A percentile compares a stretch with the other conserved stretches of the same genome.
These are phyloP conservation scores for Phytophthora sansomeana DNA, from an alignment of 352 stramenopile species.

Conservation along the genomic window DNA sequence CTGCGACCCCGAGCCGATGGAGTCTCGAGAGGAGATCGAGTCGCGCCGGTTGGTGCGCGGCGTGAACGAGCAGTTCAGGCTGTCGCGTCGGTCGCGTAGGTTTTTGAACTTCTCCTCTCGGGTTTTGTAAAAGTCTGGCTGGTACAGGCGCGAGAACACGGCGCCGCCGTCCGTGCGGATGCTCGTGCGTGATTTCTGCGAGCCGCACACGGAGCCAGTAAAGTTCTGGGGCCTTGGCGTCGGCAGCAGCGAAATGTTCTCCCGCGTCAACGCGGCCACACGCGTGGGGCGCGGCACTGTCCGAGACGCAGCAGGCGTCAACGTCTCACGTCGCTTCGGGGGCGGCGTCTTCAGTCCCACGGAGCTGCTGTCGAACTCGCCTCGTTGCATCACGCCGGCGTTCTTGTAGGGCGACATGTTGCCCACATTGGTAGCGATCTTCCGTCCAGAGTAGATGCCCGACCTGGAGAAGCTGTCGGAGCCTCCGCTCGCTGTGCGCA, in stretches of 20 bases:
- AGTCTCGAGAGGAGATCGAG: slow-evolving; percentile 74
- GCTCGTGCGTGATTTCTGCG: slow-evolving; percentile 77
- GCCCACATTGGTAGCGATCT: slow-evolving; percentile 32
- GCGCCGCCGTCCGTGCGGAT: slow-evolving; percentile 80
- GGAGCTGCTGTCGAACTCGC: slow-evolving; percentile 23
- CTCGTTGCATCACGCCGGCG: slow-evolving; percentile 17
- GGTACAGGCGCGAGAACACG: slow-evolving; percentile 85
- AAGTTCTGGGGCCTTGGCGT: slow-evolving; percentile 52
- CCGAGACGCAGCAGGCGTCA: slow-evolving; percentile 22
- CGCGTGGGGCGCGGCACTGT: slow-evolving; percentile 49
- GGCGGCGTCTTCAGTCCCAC: slow-evolving; percentile 48
- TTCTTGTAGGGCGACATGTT: slow-evolving; percentile 46
- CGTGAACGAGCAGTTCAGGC: slow-evolving; percentile 67
- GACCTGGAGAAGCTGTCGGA: slow-evolving; percentile 36
- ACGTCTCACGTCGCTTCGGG: slow-evolving; percentile 28
- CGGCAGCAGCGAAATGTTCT: slow-evolving; percentile 83
- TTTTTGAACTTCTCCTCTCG: slow-evolving; percentile 73
- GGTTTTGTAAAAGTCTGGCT: slow-evolving; percentile 86
- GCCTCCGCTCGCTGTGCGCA: slow-evolving; percentile 19
- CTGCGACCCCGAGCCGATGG: slow-evolving; percentile 61
- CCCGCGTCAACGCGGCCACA: slow-evolving; percentile 75
- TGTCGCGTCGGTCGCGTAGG: slow-evolving; percentile 74
- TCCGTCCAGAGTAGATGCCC: slow-evolving; percentile 38
- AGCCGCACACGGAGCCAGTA: slow-evolving; percentile 70
- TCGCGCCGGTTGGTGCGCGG: slow-evolving; percentile 59